A percentile compares a stretch with the other conserved stretches of the same genome.
Evolutionary conservation across 441 rosid genomes (phyloP).

Genomic region (Omphalea diandra): DNA sequence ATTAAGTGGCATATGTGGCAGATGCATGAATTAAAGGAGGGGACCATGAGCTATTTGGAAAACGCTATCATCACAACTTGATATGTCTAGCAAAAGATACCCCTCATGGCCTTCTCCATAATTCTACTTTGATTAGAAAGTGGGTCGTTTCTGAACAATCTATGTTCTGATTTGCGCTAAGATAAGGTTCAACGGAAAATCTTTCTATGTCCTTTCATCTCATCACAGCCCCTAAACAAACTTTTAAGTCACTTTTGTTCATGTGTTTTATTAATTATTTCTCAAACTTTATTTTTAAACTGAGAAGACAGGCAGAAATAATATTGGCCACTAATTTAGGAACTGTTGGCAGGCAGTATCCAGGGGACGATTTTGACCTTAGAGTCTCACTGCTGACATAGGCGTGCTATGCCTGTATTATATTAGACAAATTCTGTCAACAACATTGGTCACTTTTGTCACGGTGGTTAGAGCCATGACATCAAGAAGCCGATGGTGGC

Average conservation of each 20-base stretch:
- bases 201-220: background rate
- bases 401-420: constrained; percentile 1
- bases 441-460: background rate
- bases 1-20: too few relatives aligned
- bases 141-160: constrained; percentile 12
- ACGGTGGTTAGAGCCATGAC: background rate
- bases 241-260: background rate
- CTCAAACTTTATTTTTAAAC: background rate
- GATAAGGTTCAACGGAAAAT: background rate
- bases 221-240: background rate
- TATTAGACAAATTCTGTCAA: constrained; percentile 14
- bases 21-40: background rate
- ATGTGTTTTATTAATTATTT: background rate
- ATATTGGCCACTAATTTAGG: constrained; percentile 5
- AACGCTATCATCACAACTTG: background rate
- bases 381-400: constrained; percentile 12
- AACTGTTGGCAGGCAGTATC: constrained; percentile 3
- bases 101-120: too few relatives aligned
- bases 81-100: background rate
- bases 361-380: constrained; percentile 9
- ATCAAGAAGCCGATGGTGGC: background rate
- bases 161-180: constrained; percentile 2
- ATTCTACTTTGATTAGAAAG: constrained; percentile 15
- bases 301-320: constrained; percentile 7
- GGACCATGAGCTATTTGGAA: background rate